phyloP scores from a whole-genome alignment of 768 basidiomycete species.

The Amanita inopinata region DNA sequence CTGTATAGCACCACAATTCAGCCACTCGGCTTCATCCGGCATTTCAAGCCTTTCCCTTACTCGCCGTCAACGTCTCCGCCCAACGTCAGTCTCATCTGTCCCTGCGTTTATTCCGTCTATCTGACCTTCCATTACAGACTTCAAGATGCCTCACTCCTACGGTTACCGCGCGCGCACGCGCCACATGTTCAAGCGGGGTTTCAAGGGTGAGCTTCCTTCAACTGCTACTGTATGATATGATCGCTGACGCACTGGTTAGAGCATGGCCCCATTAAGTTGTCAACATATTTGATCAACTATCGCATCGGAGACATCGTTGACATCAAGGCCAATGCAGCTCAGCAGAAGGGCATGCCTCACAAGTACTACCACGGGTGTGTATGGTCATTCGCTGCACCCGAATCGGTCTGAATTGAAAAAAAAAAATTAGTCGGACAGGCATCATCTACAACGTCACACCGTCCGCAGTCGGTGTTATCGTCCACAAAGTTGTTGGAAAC shows the following conservation, averaged over 20 bases:
- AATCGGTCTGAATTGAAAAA: too few relatives aligned
- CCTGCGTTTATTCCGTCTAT: conserved; percentile 3
- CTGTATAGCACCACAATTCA: conserved; percentile 49
- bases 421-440: conserved; percentile 80
- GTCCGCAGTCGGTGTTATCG: conserved; percentile 89
- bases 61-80: conserved; percentile 42
- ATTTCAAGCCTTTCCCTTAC: conserved; percentile 20
- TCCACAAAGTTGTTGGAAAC: conserved; percentile 98
- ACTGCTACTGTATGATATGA: conserved; percentile 10
- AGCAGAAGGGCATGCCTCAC: conserved; percentile 99
- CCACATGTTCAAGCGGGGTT: conserved; percentile 99
- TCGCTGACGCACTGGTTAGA: conserved; percentile 35
- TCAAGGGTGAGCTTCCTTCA: conserved; percentile 67
- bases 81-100: conserved; percentile 30
- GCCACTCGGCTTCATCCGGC: conserved; percentile 59
- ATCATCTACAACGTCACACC: conserved; percentile 98
- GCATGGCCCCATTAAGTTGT: conserved; percentile 82
- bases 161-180: conserved; percentile 99
- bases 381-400: too few relatives aligned
- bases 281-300: conserved; percentile 91
- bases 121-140: conserved; percentile 6
- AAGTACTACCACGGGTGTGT: conserved; percentile 96
- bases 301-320: conserved; percentile 97
- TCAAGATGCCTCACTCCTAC: conserved; percentile 99
- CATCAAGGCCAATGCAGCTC: conserved; percentile 98